Percentiles rank a stretch among this genome's conserved stretches.
These are phyloP conservation scores for Naegleria lovaniensis DNA, from an alignment of 208 protist genomes.

Conservation along the genomic window DNA sequence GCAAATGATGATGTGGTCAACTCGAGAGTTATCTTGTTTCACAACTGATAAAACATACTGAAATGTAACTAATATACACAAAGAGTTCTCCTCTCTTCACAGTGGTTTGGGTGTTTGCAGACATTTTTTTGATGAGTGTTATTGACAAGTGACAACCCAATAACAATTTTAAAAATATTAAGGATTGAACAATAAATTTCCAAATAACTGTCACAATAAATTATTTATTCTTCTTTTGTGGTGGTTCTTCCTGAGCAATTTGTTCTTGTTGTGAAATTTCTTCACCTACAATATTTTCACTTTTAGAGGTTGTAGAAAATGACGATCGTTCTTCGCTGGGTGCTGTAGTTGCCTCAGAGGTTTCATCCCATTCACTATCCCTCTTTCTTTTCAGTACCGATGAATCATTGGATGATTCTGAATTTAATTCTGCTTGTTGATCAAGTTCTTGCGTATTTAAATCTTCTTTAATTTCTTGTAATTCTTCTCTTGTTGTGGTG, in stretches of 20 bases:
- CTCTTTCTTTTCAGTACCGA: not conserved
- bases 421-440: not conserved
- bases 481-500: no score
- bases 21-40: no score
- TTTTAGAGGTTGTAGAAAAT: no score
- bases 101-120: not conserved
- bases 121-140: not conserved
- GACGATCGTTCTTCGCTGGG: no score
- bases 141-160: not conserved
- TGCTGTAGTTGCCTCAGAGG: no score
- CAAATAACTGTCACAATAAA: no score
- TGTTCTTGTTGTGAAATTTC: not conserved
- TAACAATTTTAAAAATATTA: not conserved
- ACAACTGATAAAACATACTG: not conserved
- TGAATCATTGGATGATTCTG: not conserved
- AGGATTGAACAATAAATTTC: not conserved
- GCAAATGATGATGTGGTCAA: no score
- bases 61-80: conserved; percentile 5
- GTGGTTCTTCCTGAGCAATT: not conserved
- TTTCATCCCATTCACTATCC: not conserved
- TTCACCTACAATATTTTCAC: no score
- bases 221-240: not conserved
- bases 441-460: not conserved
- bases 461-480: no score
- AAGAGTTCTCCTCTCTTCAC: not conserved